These are phyloP conservation scores for Nakazawaea anatomiae DNA, from an alignment of 805 yeast species.

Conservation along the genomic window DNA sequence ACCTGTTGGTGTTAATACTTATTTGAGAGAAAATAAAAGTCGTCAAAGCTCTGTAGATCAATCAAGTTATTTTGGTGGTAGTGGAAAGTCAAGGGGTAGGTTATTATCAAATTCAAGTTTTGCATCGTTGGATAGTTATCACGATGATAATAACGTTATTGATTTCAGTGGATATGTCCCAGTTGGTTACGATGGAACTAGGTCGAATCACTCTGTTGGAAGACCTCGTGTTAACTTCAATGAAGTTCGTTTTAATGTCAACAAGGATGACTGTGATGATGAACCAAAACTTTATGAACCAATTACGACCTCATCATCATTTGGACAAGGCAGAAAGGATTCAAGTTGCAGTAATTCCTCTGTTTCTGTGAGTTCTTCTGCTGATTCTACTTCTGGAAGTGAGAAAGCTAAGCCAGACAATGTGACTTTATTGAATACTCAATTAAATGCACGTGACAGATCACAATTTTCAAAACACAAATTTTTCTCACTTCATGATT, in stretches of 20 bases:
- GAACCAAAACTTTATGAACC: neutral
- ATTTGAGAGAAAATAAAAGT: neutral
- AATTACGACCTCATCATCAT: neutral
- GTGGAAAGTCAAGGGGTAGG: neutral
- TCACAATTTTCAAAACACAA: neutral
- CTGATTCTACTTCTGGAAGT: neutral
- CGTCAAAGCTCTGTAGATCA: neutral
- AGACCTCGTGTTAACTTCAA: neutral
- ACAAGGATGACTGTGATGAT: neutral
- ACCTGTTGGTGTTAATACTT: neutral
- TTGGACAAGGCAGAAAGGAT: neutral
- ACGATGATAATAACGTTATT: slow-evolving; percentile 22
- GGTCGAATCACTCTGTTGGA: slow-evolving; percentile 21
- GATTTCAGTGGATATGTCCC: slow-evolving; percentile 29
- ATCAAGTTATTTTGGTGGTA: neutral
- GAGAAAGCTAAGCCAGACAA: slow-evolving; percentile 12
- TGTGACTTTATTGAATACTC: slow-evolving; percentile 1
- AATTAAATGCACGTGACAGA: neutral
- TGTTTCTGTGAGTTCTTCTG: neutral
- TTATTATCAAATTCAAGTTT: slow-evolving; percentile 67
- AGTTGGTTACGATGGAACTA: slow-evolving; percentile 32
- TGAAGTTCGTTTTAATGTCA: slow-evolving; percentile 4
- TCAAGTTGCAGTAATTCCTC: slow-evolving; percentile 1
- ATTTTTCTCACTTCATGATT: slow-evolving; percentile 6
- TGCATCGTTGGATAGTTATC: slow-evolving; percentile 70